phyloP scores from a whole-genome alignment of 2,329 filamentous ascomycete genomes.

The Furcasterigmium furcatum region DNA sequence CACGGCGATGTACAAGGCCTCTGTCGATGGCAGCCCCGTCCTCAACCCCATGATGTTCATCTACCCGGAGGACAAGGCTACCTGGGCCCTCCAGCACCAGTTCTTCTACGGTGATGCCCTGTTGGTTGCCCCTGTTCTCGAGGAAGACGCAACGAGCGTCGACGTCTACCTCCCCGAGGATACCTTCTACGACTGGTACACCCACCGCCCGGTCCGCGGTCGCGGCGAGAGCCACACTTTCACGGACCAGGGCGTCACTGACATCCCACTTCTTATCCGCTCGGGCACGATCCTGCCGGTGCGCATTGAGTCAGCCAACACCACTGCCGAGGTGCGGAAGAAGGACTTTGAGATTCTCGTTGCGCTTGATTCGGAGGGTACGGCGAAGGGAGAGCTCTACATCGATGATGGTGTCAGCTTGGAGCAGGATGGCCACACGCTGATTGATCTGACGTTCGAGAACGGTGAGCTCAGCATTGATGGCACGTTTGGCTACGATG shows the following conservation, averaged over 20 bases:
- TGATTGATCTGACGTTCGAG: conserved; percentile 58
- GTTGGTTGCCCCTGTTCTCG: conserved; percentile 45
- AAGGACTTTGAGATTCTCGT: conserved; percentile 70
- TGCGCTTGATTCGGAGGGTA: conserved; percentile 59
- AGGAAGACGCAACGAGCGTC: conserved; percentile 39
- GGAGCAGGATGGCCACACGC: conserved; percentile 34
- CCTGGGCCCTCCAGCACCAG: conserved; percentile 43
- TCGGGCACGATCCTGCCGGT: conserved; percentile 64
- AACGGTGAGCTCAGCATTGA: conserved; percentile 44
- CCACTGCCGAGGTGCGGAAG: conserved; percentile 59
- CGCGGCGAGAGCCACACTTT: conserved; percentile 9
- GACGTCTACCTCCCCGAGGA: conserved; percentile 47
- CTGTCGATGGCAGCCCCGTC: conserved; percentile 58
- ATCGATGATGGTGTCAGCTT: conserved; percentile 67
- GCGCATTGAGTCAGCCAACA: conserved; percentile 54
- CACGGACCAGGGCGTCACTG: conserved; percentile 33
- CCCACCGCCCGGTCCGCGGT: conserved; percentile 24
- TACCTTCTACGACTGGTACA: conserved; percentile 51
- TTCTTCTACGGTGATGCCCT: conserved; percentile 48
- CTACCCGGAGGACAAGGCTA: conserved; percentile 52
- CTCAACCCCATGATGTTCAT: conserved; percentile 70
- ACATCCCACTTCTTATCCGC: conserved; percentile 66
- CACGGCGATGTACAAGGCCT: conserved; percentile 63
- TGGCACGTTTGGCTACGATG: conserved; percentile 52
- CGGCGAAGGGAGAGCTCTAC: conserved; percentile 66